A percentile compares a stretch with the other conserved stretches of the same genome.
Evolutionary conservation across 495 filamentous ascomycete genomes (phyloP).

Genomic region (Tetracladium setigerum): DNA sequence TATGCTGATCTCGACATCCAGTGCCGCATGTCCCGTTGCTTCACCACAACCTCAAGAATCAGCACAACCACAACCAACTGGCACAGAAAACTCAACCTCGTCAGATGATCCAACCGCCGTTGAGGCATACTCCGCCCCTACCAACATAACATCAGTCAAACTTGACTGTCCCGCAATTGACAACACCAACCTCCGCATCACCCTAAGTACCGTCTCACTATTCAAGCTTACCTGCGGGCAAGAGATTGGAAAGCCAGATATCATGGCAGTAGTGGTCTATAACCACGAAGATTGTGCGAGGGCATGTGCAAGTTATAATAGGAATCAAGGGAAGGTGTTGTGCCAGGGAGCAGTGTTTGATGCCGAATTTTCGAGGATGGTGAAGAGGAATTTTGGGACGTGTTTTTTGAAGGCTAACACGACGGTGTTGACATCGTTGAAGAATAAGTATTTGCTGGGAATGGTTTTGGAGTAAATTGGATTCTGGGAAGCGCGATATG

Average conservation of each 20-base stretch:
- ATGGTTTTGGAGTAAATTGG: too few species aligned
- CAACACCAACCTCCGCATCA: constrained; percentile 1
- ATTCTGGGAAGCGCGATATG: too few species aligned
- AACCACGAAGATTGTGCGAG: constrained; percentile 15
- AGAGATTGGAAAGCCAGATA: constrained; percentile 5
- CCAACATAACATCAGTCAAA: constrained; percentile 10
- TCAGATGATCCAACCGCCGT: neutral
- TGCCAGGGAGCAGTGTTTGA: constrained; percentile 14
- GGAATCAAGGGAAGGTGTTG: neutral
- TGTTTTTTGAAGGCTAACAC: constrained; percentile 4
- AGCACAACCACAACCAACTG: too few species aligned
- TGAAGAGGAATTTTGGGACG: constrained; percentile 4
- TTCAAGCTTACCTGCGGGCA: constrained; percentile 14
- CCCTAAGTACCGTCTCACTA: neutral
- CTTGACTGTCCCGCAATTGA: constrained; percentile 13
- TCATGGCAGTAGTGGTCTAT: constrained; percentile 17
- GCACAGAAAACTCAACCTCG: neutral
- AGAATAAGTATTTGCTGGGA: too few species aligned
- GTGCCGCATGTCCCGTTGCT: too few species aligned
- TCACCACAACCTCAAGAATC: too few species aligned
- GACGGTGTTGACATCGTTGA: too few species aligned
- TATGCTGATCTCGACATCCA: too few species aligned
- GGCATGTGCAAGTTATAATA: constrained; percentile 19
- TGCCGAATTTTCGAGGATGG: neutral
- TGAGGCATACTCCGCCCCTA: constrained; percentile 12